These are phyloP conservation scores for Diplosphaera chodatii DNA, from an alignment of 139 green algal species.

Conservation along the genomic window DNA sequence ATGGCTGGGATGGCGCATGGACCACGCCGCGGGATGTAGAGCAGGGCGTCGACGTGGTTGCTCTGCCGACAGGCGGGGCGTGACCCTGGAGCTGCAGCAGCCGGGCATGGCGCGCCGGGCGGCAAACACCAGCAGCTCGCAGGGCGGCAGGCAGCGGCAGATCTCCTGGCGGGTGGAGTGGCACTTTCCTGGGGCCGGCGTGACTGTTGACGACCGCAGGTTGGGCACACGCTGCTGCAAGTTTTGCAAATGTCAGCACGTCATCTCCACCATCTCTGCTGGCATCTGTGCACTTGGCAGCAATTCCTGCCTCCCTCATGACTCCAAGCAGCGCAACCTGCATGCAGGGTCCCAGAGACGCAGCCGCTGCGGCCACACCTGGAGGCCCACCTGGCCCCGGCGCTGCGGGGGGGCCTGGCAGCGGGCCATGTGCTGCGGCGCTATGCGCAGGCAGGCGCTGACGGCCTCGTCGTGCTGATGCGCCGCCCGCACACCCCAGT, in stretches of 20 bases:
- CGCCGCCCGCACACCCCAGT: conserved; percentile 29
- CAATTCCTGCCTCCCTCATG: no score
- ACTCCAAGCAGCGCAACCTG: conserved; percentile 9
- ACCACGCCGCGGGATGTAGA: no score
- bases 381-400: conserved; percentile 13
- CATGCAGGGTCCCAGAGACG: conserved; percentile 3
- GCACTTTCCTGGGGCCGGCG: conserved; percentile 30
- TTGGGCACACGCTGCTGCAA: no score
- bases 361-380: conserved; percentile 19
- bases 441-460: conserved; percentile 22
- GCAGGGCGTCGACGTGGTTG: no score
- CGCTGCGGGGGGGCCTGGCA: conserved; percentile 23
- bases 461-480: conserved; percentile 6
- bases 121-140: conserved; percentile 51
- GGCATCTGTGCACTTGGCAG: no score
- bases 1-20: no score
- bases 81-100: conserved; percentile 18
- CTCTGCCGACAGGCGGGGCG: conserved; percentile 24
- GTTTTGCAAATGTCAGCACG: no score
- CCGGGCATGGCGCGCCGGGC: conserved; percentile 46
- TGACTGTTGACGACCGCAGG: conserved; percentile 7
- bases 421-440: conserved; percentile 14
- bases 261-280: no score
- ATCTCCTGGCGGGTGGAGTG: conserved; percentile 60
- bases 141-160: conserved; percentile 23